Evolutionary conservation across 148 eudicot genomes (phyloP).

Genomic region (Diospyros lotus): DNA sequence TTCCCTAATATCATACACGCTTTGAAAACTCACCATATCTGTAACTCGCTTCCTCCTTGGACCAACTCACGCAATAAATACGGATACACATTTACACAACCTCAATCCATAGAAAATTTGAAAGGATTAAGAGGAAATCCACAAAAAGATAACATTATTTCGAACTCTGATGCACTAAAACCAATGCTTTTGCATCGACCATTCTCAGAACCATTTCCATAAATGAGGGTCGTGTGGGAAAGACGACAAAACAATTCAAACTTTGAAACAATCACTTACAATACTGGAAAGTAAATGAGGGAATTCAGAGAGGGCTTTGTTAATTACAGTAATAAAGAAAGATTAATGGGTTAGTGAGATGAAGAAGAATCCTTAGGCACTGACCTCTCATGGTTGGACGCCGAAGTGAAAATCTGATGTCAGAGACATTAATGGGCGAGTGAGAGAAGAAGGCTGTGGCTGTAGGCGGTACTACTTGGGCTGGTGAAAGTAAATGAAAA

Average conservation of each 20-base stretch:
- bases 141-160: constrained; percentile 2
- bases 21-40: background rate
- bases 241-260: background rate
- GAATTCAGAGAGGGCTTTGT: background rate
- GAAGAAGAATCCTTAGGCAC: too few species aligned
- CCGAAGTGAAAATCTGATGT: too few species aligned
- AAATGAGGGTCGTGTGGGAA: background rate
- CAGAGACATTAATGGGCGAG: too few species aligned
- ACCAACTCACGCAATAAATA: background rate
- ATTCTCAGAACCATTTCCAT: background rate
- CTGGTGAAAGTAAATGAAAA: too few species aligned
- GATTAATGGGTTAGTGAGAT: background rate
- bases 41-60: constrained; percentile 7
- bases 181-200: constrained; percentile 3
- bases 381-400: too few species aligned
- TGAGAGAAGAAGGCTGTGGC: too few species aligned
- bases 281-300: background rate
- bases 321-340: background rate
- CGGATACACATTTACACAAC: background rate
- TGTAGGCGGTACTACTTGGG: too few species aligned
- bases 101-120: background rate
- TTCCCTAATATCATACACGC: background rate
- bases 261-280: too few species aligned
- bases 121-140: background rate
- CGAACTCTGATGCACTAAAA: constrained; percentile 1